Conservation (phyloP, 768 basidiomycete species). For the Pleurotus sapidus region DNA sequence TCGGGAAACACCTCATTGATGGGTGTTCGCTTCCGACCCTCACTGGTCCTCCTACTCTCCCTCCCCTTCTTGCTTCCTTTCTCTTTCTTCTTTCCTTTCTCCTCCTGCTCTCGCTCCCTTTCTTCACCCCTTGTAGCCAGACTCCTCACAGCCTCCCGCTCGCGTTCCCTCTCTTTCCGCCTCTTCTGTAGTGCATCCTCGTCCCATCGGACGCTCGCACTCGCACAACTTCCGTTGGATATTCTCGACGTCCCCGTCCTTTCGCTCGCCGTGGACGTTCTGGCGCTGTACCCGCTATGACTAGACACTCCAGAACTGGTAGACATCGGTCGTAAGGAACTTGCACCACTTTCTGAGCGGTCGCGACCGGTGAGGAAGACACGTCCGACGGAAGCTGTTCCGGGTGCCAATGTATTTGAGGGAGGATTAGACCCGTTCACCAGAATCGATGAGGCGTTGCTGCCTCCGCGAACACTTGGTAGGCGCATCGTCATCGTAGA, state of each 20-base stretch:
- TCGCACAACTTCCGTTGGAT: conserved; percentile 37
- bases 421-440: conserved; percentile 7
- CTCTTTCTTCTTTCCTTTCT: conserved; percentile 20
- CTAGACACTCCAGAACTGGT: conserved; percentile 35
- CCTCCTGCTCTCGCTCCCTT: conserved; percentile 16
- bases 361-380: conserved; percentile 13
- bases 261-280: conserved; percentile 1
- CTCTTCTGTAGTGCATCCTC: conserved; percentile 46
- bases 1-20: conserved; percentile 62
- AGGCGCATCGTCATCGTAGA: conserved; percentile 44
- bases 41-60: conserved; percentile 44
- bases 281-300: conserved; percentile 10
- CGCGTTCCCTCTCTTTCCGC: conserved; percentile 37
- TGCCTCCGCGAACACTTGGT: conserved; percentile 36
- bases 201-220: conserved; percentile 47
- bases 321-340: conserved; percentile 47
- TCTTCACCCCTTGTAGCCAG: conserved; percentile 15
- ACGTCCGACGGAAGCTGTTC: conserved; percentile 35
- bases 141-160: conserved; percentile 33
- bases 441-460: conserved; percentile 30
- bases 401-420: conserved; percentile 2
- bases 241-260: conserved; percentile 25
- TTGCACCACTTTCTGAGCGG: conserved; percentile 11
- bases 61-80: conserved; percentile 24
- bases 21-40: conserved; percentile 51